Evolutionary conservation across 2,329 filamentous ascomycete species (phyloP).

Genomic region (Ceratocystis cubensis): DNA sequence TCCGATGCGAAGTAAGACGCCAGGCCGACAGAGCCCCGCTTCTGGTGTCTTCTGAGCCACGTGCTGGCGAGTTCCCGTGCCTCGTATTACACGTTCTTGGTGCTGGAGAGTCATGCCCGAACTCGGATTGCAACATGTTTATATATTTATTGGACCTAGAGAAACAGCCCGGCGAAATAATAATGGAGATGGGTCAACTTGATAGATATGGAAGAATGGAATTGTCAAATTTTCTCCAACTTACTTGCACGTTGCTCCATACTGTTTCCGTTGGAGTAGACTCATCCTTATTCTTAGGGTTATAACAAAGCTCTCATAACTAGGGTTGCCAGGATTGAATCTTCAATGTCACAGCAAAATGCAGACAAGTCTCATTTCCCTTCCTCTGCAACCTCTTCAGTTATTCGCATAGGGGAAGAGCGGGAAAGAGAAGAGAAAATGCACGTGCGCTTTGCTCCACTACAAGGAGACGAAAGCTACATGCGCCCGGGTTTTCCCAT

Average conservation of each 20-base stretch:
- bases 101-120: not conserved
- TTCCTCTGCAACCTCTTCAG: not conserved
- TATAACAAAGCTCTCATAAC: not conserved
- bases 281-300: not conserved
- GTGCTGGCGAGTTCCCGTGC: not conserved
- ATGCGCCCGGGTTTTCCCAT: not conserved
- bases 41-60: not conserved
- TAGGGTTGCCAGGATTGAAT: not conserved
- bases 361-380: not conserved
- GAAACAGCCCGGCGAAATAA: not conserved
- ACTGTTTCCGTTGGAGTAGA: not conserved
- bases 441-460: not conserved
- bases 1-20: not conserved
- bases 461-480: conserved; percentile 1
- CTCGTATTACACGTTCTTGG: not conserved
- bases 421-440: not conserved
- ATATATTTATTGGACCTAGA: not conserved
- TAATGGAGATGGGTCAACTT: not conserved
- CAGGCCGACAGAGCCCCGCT: no score
- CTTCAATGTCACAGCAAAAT: not conserved
- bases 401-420: not conserved
- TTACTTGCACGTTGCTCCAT: not conserved
- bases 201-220: not conserved
- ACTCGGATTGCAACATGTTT: not conserved
- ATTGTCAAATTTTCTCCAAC: not conserved